Conservation (phyloP, 306 rosid genomes). For the Cicer chorassanicum region DNA sequence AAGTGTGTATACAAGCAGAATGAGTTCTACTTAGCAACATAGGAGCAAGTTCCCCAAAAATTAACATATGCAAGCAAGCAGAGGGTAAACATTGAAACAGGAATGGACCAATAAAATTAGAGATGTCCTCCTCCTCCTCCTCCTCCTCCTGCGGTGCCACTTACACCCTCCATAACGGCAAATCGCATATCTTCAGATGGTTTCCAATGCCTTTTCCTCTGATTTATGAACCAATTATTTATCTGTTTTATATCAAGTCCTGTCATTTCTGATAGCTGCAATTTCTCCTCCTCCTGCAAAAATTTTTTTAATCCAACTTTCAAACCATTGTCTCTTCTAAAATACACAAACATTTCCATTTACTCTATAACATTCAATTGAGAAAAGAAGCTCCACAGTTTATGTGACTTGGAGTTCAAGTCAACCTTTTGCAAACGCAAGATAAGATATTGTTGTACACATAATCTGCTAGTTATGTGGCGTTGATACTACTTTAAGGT, state of each 20-base stretch:
- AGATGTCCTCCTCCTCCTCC: conserved; percentile 31
- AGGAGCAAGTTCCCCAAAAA: neutral
- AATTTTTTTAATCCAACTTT: neutral
- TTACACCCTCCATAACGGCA: conserved; percentile 57
- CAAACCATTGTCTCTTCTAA: too few species aligned
- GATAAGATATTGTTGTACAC: neutral
- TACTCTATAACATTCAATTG: neutral
- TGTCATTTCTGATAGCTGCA: conserved; percentile 62
- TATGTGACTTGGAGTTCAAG: neutral
- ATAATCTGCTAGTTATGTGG: too few species aligned
- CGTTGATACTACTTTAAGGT: too few species aligned
- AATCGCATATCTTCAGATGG: conserved; percentile 79
- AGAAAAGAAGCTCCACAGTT: neutral
- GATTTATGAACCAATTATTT: conserved; percentile 93
- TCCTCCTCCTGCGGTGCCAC: conserved; percentile 3
- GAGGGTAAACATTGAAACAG: neutral
- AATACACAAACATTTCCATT: too few species aligned
- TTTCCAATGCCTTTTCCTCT: conserved; percentile 92
- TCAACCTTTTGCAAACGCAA: neutral
- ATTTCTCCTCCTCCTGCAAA: conserved; percentile 76
- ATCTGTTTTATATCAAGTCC: conserved; percentile 85
- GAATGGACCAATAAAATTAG: conserved; percentile 22
- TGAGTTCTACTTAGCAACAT: neutral
- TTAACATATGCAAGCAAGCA: neutral
- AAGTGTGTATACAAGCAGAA: neutral